These are phyloP conservation scores for Fistulinella staudtii DNA, from an alignment of 1,284 basidiomycete species.

Conservation along the genomic window DNA sequence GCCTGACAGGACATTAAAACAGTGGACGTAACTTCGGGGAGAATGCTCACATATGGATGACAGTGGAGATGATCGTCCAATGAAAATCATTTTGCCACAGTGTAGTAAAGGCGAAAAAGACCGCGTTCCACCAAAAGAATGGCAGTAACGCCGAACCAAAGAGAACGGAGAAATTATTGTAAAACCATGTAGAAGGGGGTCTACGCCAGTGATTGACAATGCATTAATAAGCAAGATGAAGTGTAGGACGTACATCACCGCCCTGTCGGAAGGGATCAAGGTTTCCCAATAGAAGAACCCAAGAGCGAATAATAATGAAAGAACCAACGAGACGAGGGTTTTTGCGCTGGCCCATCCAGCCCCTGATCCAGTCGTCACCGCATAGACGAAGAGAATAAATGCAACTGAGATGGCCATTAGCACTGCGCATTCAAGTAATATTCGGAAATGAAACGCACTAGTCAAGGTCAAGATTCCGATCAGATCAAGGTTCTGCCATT, in stretches of 20 bases:
- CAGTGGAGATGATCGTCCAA: conserved; percentile 33
- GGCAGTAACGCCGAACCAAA: conserved; percentile 36
- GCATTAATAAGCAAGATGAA: neutral
- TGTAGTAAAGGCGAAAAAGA: conserved; percentile 30
- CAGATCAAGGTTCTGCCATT: conserved; percentile 30
- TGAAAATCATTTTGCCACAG: conserved; percentile 37
- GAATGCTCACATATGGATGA: conserved; percentile 31
- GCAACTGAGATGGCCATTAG: conserved; percentile 25
- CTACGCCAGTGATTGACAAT: conserved; percentile 18
- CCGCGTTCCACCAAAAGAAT: conserved; percentile 37
- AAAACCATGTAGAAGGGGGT: conserved; percentile 39
- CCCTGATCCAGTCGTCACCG: conserved; percentile 37
- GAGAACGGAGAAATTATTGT: conserved; percentile 39
- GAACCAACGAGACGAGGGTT: conserved; percentile 34
- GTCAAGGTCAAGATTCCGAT: conserved; percentile 32
- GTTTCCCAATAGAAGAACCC: conserved; percentile 42
- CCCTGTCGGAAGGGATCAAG: conserved; percentile 27
- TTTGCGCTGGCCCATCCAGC: conserved; percentile 36
- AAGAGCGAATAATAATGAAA: conserved; percentile 33
- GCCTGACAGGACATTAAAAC: conserved; percentile 29
- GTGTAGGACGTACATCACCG: conserved; percentile 32
- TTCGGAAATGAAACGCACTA: conserved; percentile 17
- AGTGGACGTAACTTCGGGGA: neutral
- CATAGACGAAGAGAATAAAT: conserved; percentile 39
- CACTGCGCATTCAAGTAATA: neutral